Percentiles rank a stretch among this genome's conserved stretches.
These are phyloP conservation scores for Hygrophorus pudorinus DNA, from an alignment of 768 basidiomycete genomes.

Conservation along the genomic window DNA sequence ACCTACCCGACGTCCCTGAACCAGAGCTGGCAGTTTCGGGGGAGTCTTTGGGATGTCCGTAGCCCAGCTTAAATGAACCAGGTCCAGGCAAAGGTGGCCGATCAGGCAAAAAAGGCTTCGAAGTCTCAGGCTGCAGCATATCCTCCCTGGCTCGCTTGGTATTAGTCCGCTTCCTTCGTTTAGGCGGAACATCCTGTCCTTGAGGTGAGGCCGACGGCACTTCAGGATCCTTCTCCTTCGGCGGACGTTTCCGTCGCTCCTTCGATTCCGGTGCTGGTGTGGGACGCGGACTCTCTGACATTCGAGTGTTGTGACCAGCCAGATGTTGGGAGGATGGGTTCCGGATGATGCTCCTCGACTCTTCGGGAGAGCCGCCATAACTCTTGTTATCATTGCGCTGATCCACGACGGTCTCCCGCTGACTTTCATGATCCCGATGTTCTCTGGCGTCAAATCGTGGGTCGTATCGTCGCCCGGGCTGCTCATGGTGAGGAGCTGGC, in stretches of 20 bases:
- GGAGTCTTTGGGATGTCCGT: constrained; percentile 31
- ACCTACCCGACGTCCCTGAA: constrained; percentile 50
- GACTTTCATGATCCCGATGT: constrained; percentile 33
- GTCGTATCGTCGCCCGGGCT: constrained; percentile 48
- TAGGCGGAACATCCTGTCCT: constrained; percentile 21
- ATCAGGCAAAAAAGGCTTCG: constrained; percentile 29
- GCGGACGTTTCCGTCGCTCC: constrained; percentile 32
- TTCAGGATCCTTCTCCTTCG: constrained; percentile 40
- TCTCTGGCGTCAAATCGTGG: constrained; percentile 49
- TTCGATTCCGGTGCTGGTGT: constrained; percentile 33
- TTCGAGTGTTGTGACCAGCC: constrained; percentile 26
- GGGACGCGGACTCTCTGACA: constrained; percentile 54
- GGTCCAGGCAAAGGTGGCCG: constrained; percentile 18
- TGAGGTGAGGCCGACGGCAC: constrained; percentile 12
- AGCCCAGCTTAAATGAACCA: constrained; percentile 18
- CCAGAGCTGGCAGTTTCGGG: constrained; percentile 63
- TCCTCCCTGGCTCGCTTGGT: constrained; percentile 34
- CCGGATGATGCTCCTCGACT: constrained; percentile 21
- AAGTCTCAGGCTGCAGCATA: constrained; percentile 33
- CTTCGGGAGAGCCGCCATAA: constrained; percentile 41
- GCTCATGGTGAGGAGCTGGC: constrained; percentile 29
- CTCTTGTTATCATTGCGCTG: constrained; percentile 23
- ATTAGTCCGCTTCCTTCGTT: constrained; percentile 36
- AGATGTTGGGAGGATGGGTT: constrained; percentile 23
- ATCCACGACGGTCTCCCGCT: constrained; percentile 22